A percentile compares a stretch with the other conserved stretches of the same genome.
phyloP scores from a whole-genome alignment of 164 flowering plant species.

The Tetrastigma voinierianum region DNA sequence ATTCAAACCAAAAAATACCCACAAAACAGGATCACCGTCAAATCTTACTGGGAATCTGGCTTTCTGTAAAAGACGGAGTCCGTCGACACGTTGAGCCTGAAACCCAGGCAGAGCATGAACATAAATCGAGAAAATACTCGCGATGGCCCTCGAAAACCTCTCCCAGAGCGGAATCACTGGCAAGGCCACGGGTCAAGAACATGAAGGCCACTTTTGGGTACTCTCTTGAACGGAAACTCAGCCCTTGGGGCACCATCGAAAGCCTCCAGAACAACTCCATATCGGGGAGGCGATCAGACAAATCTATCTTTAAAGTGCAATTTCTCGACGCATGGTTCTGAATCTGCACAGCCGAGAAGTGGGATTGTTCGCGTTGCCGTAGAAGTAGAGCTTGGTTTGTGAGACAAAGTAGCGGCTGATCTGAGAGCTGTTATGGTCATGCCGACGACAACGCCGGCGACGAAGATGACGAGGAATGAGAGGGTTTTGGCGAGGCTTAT shows the following conservation, averaged over 20 bases:
- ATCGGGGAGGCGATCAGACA: not conserved
- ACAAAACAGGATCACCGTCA: not conserved
- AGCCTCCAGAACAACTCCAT: not conserved
- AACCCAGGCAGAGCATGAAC: conserved; percentile 8
- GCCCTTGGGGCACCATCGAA: conserved; percentile 1
- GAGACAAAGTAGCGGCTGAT: conserved; percentile 31
- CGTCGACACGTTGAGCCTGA: not conserved
- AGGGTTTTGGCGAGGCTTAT: conserved; percentile 36
- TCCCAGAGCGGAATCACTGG: conserved; percentile 3
- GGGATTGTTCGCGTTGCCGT: not conserved
- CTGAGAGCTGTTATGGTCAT: conserved; percentile 45
- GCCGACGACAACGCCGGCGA: conserved; percentile 56
- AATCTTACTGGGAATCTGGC: conserved; percentile 4
- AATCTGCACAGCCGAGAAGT: not conserved
- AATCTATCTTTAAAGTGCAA: not conserved
- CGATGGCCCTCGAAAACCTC: not conserved
- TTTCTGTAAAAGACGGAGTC: not conserved
- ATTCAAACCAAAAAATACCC: no score
- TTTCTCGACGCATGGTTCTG: no score
- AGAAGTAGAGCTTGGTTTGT: conserved; percentile 13
- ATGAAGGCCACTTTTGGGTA: conserved; percentile 4
- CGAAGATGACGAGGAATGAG: conserved; percentile 43
- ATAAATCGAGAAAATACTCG: not conserved
- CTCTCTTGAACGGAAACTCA: not conserved
- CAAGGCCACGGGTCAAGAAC: conserved; percentile 3